Percentiles rank a stretch among this genome's conserved stretches.
phyloP scores from a whole-genome alignment of 2,329 filamentous ascomycete species.

The Nectriaceae sp. region DNA sequence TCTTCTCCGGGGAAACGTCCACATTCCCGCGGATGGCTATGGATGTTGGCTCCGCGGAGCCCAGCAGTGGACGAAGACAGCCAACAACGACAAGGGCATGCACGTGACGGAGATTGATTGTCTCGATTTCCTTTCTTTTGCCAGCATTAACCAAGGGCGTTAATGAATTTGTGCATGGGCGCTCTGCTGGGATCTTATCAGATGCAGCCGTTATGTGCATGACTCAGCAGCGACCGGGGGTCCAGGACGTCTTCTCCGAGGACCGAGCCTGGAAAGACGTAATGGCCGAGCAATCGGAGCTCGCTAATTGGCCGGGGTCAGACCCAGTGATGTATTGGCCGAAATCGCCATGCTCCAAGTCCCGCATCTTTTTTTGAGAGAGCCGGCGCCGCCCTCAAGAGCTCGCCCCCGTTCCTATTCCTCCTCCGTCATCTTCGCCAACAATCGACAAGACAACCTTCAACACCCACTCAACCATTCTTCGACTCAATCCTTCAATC shows the following conservation, averaged over 20 bases:
- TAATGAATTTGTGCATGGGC: not conserved
- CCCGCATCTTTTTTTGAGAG: conserved; percentile 33
- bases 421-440: conserved; percentile 1
- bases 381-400: conserved; percentile 17
- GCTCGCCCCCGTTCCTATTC: not conserved
- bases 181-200: not conserved
- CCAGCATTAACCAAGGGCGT: not conserved
- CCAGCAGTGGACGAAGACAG: too few relatives aligned
- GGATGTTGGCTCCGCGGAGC: not conserved
- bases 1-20: conserved; percentile 33
- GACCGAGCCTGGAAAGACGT: conserved; percentile 31
- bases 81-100: not conserved
- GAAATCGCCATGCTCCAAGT: conserved; percentile 34
- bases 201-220: too few relatives aligned
- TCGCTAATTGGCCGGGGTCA: conserved; percentile 18
- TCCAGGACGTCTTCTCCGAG: not conserved
- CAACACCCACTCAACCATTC: not conserved
- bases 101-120: not conserved
- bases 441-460: not conserved
- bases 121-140: not conserved
- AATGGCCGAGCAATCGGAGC: conserved; percentile 34
- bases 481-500: conserved; percentile 1
- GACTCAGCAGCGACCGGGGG: not conserved
- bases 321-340: conserved; percentile 26
- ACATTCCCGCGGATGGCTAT: not conserved